Conservation (phyloP, 1,284 basidiomycete species). For the Boletus hoseneyae region DNA sequence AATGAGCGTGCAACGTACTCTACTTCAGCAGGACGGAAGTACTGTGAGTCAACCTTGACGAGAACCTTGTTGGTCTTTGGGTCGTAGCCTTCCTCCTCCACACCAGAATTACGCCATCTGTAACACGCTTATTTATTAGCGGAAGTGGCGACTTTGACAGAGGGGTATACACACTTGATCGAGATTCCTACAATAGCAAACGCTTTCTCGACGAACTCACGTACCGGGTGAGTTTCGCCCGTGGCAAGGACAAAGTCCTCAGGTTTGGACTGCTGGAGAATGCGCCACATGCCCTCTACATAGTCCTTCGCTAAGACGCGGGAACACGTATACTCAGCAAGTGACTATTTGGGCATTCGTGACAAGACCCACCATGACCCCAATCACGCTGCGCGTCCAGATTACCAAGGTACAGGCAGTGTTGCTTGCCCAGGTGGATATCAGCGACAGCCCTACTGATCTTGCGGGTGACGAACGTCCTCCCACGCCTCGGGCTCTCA, state of each 20-base stretch:
- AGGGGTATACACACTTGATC: constrained; percentile 51
- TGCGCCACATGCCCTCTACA: constrained; percentile 93
- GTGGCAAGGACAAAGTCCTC: constrained; percentile 92
- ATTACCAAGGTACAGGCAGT: constrained; percentile 87
- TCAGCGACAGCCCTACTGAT: constrained; percentile 88
- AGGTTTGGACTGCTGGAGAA: constrained; percentile 79
- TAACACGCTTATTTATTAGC: neutral
- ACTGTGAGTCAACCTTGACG: constrained; percentile 76
- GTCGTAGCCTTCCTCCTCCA: constrained; percentile 75
- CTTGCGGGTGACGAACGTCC: constrained; percentile 93
- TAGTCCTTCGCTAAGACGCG: constrained; percentile 68
- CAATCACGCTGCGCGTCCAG: constrained; percentile 89
- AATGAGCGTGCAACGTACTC: constrained; percentile 54
- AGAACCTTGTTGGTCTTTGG: constrained; percentile 62
- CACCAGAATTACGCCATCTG: constrained; percentile 74
- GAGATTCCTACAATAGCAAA: constrained; percentile 66
- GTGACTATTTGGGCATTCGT: neutral
- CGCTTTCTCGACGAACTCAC: constrained; percentile 85
- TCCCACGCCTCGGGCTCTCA: constrained; percentile 85
- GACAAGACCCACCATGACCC: constrained; percentile 72
- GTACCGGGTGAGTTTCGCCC: constrained; percentile 87
- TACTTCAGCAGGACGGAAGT: constrained; percentile 91
- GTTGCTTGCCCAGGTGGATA: constrained; percentile 81
- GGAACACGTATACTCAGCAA: constrained; percentile 11
- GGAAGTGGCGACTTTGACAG: neutral